Evolutionary conservation across 2,329 filamentous ascomycete genomes (phyloP).

Genomic region (Aspergillus awamori): DNA sequence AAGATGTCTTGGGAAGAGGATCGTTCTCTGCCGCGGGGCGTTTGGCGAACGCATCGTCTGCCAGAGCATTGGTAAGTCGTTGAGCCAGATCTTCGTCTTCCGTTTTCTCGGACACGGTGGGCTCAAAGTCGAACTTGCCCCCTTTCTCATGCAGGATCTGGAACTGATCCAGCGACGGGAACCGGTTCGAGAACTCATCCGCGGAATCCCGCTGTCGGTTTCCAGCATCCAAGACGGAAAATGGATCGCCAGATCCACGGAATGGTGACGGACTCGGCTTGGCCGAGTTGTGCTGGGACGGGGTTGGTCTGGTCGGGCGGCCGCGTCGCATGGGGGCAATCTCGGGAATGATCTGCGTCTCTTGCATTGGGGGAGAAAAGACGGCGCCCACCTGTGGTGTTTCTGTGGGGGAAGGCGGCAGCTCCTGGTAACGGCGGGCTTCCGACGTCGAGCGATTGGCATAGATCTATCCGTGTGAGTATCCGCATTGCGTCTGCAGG

Average conservation of each 20-base stretch:
- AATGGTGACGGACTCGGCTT: constrained; percentile 70
- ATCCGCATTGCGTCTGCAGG: background rate
- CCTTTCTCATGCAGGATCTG: constrained; percentile 83
- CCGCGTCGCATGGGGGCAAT: constrained; percentile 94
- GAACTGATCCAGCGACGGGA: constrained; percentile 92
- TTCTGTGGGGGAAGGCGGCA: constrained; percentile 60
- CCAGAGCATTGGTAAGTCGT: constrained; percentile 73
- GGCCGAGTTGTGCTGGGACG: constrained; percentile 49
- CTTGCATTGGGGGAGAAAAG: constrained; percentile 73
- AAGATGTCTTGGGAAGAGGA: constrained; percentile 23
- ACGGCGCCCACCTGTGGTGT: constrained; percentile 74
- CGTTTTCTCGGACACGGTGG: constrained; percentile 48
- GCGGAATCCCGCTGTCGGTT: constrained; percentile 52
- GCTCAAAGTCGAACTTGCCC: constrained; percentile 80
- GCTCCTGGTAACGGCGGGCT: constrained; percentile 60
- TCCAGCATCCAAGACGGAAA: constrained; percentile 81
- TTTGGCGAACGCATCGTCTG: constrained; percentile 78
- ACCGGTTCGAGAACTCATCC: constrained; percentile 82
- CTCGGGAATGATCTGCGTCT: constrained; percentile 76
- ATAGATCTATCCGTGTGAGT: constrained; percentile 64
- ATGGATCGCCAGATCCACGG: constrained; percentile 77
- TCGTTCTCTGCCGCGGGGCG: constrained; percentile 38
- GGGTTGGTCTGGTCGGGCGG: constrained; percentile 61
- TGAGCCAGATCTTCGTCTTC: constrained; percentile 61
- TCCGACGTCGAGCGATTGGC: constrained; percentile 66